These are phyloP conservation scores for Penicillium frequentans DNA, from an alignment of 2,329 filamentous ascomycete species.

Conservation along the genomic window DNA sequence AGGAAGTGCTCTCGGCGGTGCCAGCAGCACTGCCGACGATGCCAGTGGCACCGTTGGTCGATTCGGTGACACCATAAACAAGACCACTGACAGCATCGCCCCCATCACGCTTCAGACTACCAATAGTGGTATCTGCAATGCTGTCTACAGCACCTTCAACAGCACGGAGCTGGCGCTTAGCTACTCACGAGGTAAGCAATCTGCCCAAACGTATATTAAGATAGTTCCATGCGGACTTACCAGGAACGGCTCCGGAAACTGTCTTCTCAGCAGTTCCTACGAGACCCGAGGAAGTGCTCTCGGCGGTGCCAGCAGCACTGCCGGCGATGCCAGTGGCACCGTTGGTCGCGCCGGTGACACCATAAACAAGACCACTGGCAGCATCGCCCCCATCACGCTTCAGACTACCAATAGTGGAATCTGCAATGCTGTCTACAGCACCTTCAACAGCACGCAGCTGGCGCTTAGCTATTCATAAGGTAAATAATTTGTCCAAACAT, in stretches of 20 bases:
- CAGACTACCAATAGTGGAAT: neutral
- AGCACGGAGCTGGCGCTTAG: neutral
- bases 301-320: conserved; percentile 15
- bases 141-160: too few species aligned
- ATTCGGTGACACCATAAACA: neutral
- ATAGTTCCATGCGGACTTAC: neutral
- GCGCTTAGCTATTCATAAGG: neutral
- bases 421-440: neutral
- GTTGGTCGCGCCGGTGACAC: conserved; percentile 12
- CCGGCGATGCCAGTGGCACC: conserved; percentile 13
- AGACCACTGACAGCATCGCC: neutral
- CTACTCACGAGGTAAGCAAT: neutral
- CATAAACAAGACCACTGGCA: conserved; percentile 2
- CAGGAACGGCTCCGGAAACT: neutral
- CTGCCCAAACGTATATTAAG: neutral
- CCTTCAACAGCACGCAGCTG: neutral
- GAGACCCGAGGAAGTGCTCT: conserved; percentile 12
- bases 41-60: conserved; percentile 2
- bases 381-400: conserved; percentile 11
- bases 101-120: neutral
- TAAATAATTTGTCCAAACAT: neutral
- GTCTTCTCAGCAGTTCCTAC: conserved; percentile 13
- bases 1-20: conserved; percentile 13
- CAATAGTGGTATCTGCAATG: too few species aligned
- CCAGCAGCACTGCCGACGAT: conserved; percentile 15